Evolutionary conservation across 805 yeast genomes (phyloP).

Genomic region (Tanozyma kutaoensis): DNA sequence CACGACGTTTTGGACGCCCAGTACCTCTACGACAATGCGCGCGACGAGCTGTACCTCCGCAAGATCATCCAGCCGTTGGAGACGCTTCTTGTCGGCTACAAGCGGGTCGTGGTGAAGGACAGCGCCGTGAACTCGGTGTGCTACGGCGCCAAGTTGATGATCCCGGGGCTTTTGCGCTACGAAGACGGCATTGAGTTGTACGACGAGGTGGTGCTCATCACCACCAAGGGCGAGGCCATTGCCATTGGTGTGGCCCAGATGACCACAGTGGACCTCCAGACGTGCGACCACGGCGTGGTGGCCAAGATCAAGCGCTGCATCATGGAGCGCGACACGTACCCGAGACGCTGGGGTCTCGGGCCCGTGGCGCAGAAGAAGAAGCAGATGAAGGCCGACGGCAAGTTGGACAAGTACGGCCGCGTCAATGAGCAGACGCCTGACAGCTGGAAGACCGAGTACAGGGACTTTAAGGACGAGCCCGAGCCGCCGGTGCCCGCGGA

Average conservation of each 20-base stretch:
- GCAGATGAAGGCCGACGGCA: slow-evolving; percentile 94
- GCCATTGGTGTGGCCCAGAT: slow-evolving; percentile 98
- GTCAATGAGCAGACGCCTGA: slow-evolving; percentile 88
- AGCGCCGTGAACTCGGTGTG: slow-evolving; percentile 97
- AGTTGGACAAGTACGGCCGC: slow-evolving; percentile 92
- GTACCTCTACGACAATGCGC: slow-evolving; percentile 92
- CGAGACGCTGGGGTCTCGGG: slow-evolving; percentile 99
- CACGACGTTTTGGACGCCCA: slow-evolving; percentile 98
- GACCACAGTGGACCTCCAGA: slow-evolving; percentile 93
- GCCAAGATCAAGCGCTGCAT: slow-evolving; percentile 98
- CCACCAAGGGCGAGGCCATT: slow-evolving; percentile 99
- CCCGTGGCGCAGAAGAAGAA: slow-evolving; percentile 98
- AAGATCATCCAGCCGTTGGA: slow-evolving; percentile 91
- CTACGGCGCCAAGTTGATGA: slow-evolving; percentile 98
- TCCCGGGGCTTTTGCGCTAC: slow-evolving; percentile 94
- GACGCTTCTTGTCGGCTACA: slow-evolving; percentile 85
- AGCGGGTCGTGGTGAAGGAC: slow-evolving; percentile 87
- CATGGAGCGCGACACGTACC: slow-evolving; percentile 98
- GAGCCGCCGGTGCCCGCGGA: slow-evolving; percentile 49
- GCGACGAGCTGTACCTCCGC: slow-evolving; percentile 93
- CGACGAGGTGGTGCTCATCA: slow-evolving; percentile 95
- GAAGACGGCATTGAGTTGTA: slow-evolving; percentile 95
- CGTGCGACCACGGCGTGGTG: slow-evolving; percentile 97
- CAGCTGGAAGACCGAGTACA: slow-evolving; percentile 79
- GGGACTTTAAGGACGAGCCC: slow-evolving; percentile 46